These are phyloP conservation scores for Gaertneriomyces semiglobifer DNA, from an alignment of 192 early-diverging fungal genomes.

Conservation along the genomic window DNA sequence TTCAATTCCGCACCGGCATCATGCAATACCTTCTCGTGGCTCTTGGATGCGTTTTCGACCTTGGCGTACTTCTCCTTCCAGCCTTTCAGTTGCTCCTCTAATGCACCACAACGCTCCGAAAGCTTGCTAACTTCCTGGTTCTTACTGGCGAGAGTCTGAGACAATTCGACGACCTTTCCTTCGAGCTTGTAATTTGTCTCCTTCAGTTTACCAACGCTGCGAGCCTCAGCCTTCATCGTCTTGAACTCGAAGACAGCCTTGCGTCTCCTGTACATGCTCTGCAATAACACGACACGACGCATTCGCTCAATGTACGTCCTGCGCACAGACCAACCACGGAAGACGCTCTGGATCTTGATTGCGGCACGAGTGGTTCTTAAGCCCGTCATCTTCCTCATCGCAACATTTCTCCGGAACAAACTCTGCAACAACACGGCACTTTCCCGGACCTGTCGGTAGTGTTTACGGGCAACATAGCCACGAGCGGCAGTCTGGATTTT, in stretches of 20 bases:
- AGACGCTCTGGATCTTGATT: constrained; percentile 69
- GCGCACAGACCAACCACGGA: constrained; percentile 64
- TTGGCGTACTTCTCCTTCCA: constrained; percentile 75
- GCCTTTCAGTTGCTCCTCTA: constrained; percentile 61
- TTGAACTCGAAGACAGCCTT: constrained; percentile 67
- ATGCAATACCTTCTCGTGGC: constrained; percentile 40
- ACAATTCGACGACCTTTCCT: constrained; percentile 93
- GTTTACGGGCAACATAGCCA: constrained; percentile 50
- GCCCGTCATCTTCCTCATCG: constrained; percentile 47
- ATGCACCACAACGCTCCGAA: constrained; percentile 51
- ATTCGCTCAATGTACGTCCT: constrained; percentile 53
- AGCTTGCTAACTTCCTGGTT: constrained; percentile 67
- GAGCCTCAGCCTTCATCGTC: constrained; percentile 74
- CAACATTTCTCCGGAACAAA: constrained; percentile 40
- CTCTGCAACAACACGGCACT: constrained; percentile 45
- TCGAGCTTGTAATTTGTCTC: constrained; percentile 92
- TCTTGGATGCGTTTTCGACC: constrained; percentile 56
- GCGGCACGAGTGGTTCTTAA: constrained; percentile 70
- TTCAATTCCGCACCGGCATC: constrained; percentile 60
- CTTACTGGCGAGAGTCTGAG: constrained; percentile 65
- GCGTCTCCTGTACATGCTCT: constrained; percentile 76
- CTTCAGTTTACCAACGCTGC: constrained; percentile 89
- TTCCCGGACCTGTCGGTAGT: constrained; percentile 33
- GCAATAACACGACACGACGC: constrained; percentile 67
- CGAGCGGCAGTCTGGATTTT: constrained; percentile 75